Conservation (phyloP, 331 rosid species). For the Phaseolus coccineus region DNA sequence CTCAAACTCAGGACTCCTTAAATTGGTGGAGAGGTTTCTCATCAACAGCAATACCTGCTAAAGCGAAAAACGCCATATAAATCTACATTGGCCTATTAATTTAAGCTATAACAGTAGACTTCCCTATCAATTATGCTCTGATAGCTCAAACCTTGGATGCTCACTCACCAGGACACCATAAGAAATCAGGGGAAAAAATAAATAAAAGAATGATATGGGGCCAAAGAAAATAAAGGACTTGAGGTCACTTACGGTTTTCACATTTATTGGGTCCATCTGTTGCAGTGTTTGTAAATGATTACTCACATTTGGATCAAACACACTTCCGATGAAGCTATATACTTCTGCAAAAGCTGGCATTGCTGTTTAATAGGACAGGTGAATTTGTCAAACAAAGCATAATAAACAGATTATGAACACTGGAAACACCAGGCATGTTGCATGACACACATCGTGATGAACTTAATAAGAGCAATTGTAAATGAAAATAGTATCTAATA, state of each 20-base stretch:
- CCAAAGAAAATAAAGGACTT: neutral
- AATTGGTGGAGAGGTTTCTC: conserved; percentile 62
- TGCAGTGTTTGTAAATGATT: conserved; percentile 70
- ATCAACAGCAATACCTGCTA: conserved; percentile 68
- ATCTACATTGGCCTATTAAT: neutral
- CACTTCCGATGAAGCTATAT: conserved; percentile 28
- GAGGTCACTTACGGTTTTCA: conserved; percentile 67
- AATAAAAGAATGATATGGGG: neutral
- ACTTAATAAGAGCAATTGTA: neutral
- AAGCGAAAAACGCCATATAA: conserved; percentile 11
- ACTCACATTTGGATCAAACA: conserved; percentile 51
- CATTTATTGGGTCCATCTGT: conserved; percentile 73
- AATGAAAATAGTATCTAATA: neutral
- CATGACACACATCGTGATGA: conserved; percentile 1
- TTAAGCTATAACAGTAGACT: neutral
- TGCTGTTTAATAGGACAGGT: conserved; percentile 51
- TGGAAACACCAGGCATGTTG: neutral
- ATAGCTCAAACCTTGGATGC: conserved; percentile 14
- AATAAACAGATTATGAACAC: conserved; percentile 4
- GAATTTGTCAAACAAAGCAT: conserved; percentile 30
- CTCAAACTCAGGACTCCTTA: conserved; percentile 53
- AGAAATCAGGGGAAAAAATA: neutral
- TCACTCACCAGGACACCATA: conserved; percentile 6
- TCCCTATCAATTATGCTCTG: neutral
- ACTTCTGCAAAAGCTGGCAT: conserved; percentile 69